phyloP scores from a whole-genome alignment of 306 rosid species.

The Cicer cuneatum region DNA sequence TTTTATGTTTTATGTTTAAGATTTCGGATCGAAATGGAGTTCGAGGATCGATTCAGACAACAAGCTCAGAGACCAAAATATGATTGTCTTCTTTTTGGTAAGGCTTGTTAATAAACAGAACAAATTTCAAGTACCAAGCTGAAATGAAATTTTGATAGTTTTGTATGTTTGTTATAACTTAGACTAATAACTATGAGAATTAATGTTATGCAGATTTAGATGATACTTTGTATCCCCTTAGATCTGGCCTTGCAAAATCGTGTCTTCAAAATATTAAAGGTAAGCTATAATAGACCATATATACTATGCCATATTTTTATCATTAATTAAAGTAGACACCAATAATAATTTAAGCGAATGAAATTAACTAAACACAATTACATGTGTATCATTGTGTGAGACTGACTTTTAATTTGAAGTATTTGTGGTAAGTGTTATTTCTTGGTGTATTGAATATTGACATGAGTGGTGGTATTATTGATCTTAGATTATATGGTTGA shows the following conservation, averaged over 20 bases:
- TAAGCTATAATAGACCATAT: conserved; percentile 4
- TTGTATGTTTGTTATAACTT: conserved; percentile 1
- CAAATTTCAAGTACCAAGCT: conserved; percentile 19
- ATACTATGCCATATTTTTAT: not conserved
- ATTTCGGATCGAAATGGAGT: conserved; percentile 67
- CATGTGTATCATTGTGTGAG: not conserved
- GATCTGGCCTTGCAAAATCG: conserved; percentile 74
- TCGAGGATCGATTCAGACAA: conserved; percentile 65
- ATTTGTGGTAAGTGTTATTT: not conserved
- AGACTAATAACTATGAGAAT: conserved; percentile 4
- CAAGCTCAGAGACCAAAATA: conserved; percentile 75
- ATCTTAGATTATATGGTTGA: conserved; percentile 82
- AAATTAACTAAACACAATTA: not conserved
- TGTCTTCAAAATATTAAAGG: conserved; percentile 80
- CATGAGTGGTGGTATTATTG: conserved; percentile 30
- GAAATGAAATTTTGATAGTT: not conserved
- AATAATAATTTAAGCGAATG: not conserved
- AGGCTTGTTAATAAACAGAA: conserved; percentile 29
- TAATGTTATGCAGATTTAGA: conserved; percentile 75
- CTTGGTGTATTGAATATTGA: conserved; percentile 21
- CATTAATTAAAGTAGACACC: not conserved
- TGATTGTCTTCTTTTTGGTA: conserved; percentile 96
- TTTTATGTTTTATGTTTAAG: conserved; percentile 44
- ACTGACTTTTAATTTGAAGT: not conserved
- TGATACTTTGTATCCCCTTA: conserved; percentile 89